A percentile compares a stretch with the other conserved stretches of the same genome.
Conservation (phyloP, 345 rosid genomes). For the Iberis pinnata region DNA sequence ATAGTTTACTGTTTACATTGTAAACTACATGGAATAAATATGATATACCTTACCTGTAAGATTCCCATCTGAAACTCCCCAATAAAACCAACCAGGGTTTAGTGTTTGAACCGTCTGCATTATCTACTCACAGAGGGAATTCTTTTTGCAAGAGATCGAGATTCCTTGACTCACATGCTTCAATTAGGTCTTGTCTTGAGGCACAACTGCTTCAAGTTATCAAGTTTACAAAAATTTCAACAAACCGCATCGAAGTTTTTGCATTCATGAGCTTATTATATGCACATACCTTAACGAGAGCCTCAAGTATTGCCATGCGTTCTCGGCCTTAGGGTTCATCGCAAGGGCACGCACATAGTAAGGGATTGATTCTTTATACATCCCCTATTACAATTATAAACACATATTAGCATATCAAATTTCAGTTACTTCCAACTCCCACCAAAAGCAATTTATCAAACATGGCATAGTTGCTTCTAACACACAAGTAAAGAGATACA, state of each 20-base stretch:
- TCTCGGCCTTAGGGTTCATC: constrained; percentile 99
- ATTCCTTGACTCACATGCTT: constrained; percentile 91
- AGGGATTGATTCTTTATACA: constrained; percentile 83
- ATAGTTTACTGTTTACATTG: too few species aligned
- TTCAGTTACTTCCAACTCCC: neutral
- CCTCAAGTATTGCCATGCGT: constrained; percentile 96
- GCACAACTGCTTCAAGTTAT: constrained; percentile 52
- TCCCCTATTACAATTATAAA: constrained; percentile 42
- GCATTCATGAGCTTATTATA: constrained; percentile 4
- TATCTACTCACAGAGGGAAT: constrained; percentile 59
- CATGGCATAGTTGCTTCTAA: neutral
- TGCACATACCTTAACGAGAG: constrained; percentile 91
- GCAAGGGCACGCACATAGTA: constrained; percentile 96
- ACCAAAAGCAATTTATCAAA: too few species aligned
- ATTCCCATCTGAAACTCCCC: constrained; percentile 13
- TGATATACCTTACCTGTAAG: neutral
- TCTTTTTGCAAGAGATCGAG: constrained; percentile 80
- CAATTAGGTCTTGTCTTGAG: constrained; percentile 72
- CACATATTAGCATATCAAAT: neutral
- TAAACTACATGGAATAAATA: too few species aligned
- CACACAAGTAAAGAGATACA: constrained; percentile 1
- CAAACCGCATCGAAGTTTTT: neutral
- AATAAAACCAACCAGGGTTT: neutral
- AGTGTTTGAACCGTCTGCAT: neutral
- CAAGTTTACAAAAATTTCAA: neutral